Conservation (phyloP, 2,329 filamentous ascomycete genomes). For the Myriosclerotinia scirpicola region DNA sequence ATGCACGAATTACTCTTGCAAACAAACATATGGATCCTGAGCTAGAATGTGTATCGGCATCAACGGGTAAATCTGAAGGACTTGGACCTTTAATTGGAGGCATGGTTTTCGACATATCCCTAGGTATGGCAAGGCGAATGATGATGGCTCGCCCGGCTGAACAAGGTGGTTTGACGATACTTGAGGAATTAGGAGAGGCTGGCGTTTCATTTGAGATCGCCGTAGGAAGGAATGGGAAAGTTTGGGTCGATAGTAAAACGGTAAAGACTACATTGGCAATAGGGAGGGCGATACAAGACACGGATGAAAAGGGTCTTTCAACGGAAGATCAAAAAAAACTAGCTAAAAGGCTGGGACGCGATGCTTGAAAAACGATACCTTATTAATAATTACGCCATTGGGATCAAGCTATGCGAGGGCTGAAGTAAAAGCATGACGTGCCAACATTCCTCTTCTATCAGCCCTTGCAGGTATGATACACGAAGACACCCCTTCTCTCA, state of each 20-base stretch:
- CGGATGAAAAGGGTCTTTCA: constrained; percentile 66
- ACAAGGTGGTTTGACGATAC: constrained; percentile 65
- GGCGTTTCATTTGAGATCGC: constrained; percentile 91
- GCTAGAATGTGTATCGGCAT: constrained; percentile 81
- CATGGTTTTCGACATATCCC: constrained; percentile 80
- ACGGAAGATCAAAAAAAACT: constrained; percentile 69
- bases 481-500: neutral
- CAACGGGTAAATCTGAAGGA: constrained; percentile 85
- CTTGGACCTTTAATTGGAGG: constrained; percentile 80
- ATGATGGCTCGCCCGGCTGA: constrained; percentile 63
- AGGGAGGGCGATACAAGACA: constrained; percentile 73
- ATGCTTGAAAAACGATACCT: constrained; percentile 28
- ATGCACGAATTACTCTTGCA: constrained; percentile 77
- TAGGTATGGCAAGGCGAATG: constrained; percentile 77
- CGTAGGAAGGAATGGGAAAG: constrained; percentile 84
- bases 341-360: constrained; percentile 56
- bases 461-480: constrained; percentile 8
- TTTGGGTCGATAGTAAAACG: constrained; percentile 85
- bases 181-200: constrained; percentile 74
- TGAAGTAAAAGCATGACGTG: neutral
- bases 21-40: constrained; percentile 86
- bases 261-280: constrained; percentile 73
- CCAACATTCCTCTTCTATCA: constrained; percentile 13
- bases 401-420: neutral
- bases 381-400: constrained; percentile 15